Conservation (phyloP, 768 basidiomycete genomes). For the Serendipita sp. region DNA sequence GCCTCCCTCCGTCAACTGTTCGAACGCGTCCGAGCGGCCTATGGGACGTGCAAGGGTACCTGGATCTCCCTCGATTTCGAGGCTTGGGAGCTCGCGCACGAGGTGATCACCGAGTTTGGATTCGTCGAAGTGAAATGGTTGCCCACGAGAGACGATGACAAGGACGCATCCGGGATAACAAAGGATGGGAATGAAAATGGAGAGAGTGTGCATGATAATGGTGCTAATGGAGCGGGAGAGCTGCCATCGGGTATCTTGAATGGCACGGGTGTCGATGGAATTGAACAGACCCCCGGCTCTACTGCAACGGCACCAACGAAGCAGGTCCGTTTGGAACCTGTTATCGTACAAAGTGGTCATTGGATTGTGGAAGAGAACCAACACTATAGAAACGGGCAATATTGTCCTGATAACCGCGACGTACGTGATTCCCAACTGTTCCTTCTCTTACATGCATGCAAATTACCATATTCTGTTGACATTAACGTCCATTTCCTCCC, state of each 20-base stretch:
- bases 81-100: slow-evolving; percentile 66
- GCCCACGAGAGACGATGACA: background rate
- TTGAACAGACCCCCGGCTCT: no score
- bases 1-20: slow-evolving; percentile 44
- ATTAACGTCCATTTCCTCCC: background rate
- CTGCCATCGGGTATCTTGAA: background rate
- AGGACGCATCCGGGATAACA: no score
- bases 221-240: background rate
- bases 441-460: no score
- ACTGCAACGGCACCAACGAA: no score
- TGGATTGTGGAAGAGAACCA: slow-evolving; percentile 48
- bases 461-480: no score
- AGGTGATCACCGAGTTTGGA: slow-evolving; percentile 68
- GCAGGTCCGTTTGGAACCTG: slow-evolving; percentile 4
- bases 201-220: no score
- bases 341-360: slow-evolving; percentile 38
- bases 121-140: slow-evolving; percentile 45
- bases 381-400: slow-evolving; percentile 42
- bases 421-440: no score
- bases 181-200: no score
- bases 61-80: slow-evolving; percentile 77
- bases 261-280: no score
- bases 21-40: slow-evolving; percentile 50
- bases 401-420: slow-evolving; percentile 45
- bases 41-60: slow-evolving; percentile 44